A percentile compares a stretch with the other conserved stretches of the same genome.
phyloP scores from a whole-genome alignment of 2,329 filamentous ascomycete species.

The Phyllachora maydis region DNA sequence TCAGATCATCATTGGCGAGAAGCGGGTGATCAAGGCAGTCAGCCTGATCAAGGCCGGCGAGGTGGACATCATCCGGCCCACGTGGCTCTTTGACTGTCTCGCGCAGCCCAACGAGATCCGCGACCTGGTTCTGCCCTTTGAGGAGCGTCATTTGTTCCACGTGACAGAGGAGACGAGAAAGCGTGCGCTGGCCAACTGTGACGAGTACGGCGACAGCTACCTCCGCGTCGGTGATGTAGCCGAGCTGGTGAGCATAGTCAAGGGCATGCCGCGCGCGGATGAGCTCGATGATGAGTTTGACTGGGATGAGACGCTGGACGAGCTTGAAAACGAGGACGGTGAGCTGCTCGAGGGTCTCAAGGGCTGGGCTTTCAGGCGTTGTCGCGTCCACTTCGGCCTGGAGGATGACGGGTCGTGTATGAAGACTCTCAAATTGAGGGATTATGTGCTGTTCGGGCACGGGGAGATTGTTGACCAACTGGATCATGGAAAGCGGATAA shows the following conservation, averaged over 20 bases:
- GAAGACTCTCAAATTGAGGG: constrained; percentile 22
- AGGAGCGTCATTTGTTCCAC: constrained; percentile 50
- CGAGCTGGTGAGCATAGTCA: constrained; percentile 19
- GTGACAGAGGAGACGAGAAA: constrained; percentile 33
- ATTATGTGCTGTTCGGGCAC: constrained; percentile 47
- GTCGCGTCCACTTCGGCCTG: constrained; percentile 17
- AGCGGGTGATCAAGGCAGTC: constrained; percentile 61
- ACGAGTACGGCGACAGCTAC: constrained; percentile 70
- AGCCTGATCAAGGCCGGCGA: constrained; percentile 56
- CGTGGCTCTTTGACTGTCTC: constrained; percentile 72
- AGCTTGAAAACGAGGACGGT: constrained; percentile 27
- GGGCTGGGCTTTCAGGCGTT: constrained; percentile 29
- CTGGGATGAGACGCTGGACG: constrained; percentile 3
- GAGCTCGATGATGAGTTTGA: background rate
- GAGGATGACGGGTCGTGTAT: constrained; percentile 11
- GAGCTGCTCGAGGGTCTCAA: constrained; percentile 26
- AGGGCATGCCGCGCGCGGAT: constrained; percentile 5
- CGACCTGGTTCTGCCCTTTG: constrained; percentile 32
- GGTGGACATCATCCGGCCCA: constrained; percentile 54
- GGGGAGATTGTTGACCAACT: constrained; percentile 33
- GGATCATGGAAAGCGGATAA: constrained; percentile 32
- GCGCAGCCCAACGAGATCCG: constrained; percentile 17
- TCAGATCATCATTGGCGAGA: constrained; percentile 62
- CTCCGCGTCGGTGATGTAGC: constrained; percentile 31
- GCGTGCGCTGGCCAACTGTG: constrained; percentile 40